Conservation (phyloP, 371 early-diverging fungal genomes). For the Mucor velutinosus region DNA sequence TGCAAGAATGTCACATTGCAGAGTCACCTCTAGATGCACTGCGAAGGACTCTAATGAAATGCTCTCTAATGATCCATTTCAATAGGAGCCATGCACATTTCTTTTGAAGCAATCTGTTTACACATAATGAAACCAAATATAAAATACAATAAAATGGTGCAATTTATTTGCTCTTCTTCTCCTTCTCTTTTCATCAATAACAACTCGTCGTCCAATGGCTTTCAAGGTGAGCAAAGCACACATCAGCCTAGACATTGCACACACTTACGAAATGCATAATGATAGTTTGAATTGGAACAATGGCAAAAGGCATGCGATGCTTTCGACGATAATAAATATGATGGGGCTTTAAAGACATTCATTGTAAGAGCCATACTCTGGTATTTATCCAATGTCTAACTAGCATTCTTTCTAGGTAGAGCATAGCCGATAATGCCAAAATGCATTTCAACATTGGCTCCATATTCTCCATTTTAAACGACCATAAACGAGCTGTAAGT, state of each 20-base stretch:
- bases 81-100: neutral
- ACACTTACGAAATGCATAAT: neutral
- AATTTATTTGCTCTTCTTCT: neutral
- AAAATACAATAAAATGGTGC: neutral
- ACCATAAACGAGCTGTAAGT: slow-evolving; percentile 82
- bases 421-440: slow-evolving; percentile 88
- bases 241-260: neutral
- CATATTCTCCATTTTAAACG: slow-evolving; percentile 68
- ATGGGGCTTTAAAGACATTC: slow-evolving; percentile 35
- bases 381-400: neutral
- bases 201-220: neutral
- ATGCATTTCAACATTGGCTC: slow-evolving; percentile 94
- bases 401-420: neutral
- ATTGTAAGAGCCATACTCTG: slow-evolving; percentile 25
- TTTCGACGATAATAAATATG: slow-evolving; percentile 41
- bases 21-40: neutral
- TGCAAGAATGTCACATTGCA: neutral
- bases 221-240: neutral
- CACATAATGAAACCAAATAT: neutral
- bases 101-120: neutral
- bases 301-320: slow-evolving; percentile 48
- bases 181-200: neutral
- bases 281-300: slow-evolving; percentile 48
- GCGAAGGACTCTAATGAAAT: too few species aligned
- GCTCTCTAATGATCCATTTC: neutral